Conservation (phyloP, 805 yeast species). For the Isabelozyma heimii region DNA sequence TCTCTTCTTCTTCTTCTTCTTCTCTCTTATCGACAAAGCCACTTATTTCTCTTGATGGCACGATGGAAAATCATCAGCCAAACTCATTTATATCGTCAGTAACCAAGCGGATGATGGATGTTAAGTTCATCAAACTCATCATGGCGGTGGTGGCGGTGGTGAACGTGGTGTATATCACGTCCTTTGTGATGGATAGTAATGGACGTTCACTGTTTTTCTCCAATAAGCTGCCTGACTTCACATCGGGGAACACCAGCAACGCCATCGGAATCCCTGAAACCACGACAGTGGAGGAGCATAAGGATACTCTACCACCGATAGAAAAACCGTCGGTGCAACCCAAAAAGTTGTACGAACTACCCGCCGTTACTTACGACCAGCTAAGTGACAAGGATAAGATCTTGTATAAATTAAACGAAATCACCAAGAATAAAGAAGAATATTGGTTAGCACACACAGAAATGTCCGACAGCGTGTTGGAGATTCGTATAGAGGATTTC, state of each 20-base stretch:
- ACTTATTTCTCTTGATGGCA: neutral
- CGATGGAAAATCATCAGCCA: neutral
- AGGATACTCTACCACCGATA: neutral
- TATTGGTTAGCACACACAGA: constrained; percentile 27
- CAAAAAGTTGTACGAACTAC: constrained; percentile 8
- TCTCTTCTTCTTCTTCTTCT: neutral
- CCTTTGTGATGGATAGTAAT: constrained; percentile 9
- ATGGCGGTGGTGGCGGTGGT: constrained; percentile 12
- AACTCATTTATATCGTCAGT: constrained; percentile 1
- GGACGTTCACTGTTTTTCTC: neutral
- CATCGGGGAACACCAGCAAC: neutral
- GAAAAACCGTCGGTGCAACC: neutral
- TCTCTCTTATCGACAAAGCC: neutral
- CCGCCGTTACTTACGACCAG: constrained; percentile 11
- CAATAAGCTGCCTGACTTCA: neutral
- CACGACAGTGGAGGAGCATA: neutral
- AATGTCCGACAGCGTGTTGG: constrained; percentile 15
- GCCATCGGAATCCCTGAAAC: neutral
- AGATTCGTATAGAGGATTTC: constrained; percentile 16
- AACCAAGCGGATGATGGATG: constrained; percentile 8
- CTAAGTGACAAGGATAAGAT: constrained; percentile 13
- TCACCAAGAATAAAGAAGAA: constrained; percentile 15
- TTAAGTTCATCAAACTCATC: constrained; percentile 13
- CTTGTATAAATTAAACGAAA: constrained; percentile 15
- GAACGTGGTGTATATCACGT: constrained; percentile 15